Conservation (phyloP, 768 basidiomycete genomes). For the Amanita phalloides region DNA sequence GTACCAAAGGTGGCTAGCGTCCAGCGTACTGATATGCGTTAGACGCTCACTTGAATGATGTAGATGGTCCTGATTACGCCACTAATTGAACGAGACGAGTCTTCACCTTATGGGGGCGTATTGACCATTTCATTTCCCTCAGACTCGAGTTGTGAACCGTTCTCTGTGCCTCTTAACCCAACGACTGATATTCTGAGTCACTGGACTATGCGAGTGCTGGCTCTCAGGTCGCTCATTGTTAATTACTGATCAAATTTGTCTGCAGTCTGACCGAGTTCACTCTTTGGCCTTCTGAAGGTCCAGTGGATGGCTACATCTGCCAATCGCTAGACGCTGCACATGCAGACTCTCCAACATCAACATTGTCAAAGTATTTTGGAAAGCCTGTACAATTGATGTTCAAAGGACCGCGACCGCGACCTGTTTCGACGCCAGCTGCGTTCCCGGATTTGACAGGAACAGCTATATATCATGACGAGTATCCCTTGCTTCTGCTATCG, state of each 20-base stretch:
- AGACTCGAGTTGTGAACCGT: constrained; percentile 43
- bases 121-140: constrained; percentile 52
- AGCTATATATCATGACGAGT: constrained; percentile 59
- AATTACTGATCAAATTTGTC: not conserved
- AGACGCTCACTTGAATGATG: not conserved
- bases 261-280: constrained; percentile 41
- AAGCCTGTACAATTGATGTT: constrained; percentile 51
- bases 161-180: constrained; percentile 51
- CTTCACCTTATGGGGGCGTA: constrained; percentile 32
- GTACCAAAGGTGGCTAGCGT: constrained; percentile 38
- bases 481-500: constrained; percentile 56
- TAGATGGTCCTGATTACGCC: constrained; percentile 66
- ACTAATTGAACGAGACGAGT: constrained; percentile 33
- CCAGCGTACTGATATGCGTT: not conserved
- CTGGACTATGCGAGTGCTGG: constrained; percentile 46
- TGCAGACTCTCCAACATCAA: constrained; percentile 32
- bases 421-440: constrained; percentile 34
- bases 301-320: constrained; percentile 59
- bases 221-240: not conserved
- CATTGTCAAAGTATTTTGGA: constrained; percentile 52
- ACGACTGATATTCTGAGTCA: constrained; percentile 30
- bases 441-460: constrained; percentile 52
- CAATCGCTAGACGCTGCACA: constrained; percentile 20
- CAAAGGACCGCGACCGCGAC: constrained; percentile 52
- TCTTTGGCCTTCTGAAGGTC: constrained; percentile 32